phyloP scores from a whole-genome alignment of 306 rosid genomes.

The Rosa multiflora region DNA sequence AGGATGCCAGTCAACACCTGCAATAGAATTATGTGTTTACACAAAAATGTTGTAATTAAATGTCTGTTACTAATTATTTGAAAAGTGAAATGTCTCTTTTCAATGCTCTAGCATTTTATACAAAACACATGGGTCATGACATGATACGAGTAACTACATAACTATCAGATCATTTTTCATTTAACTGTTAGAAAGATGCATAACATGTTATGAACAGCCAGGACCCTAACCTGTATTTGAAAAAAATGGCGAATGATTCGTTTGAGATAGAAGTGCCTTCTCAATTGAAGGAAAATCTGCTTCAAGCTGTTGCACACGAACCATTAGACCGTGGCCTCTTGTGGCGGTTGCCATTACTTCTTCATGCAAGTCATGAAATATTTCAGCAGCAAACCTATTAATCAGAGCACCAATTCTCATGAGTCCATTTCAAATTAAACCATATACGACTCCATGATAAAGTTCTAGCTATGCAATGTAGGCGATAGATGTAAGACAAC shows the following conservation, averaged over 20 bases:
- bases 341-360: constrained; percentile 88
- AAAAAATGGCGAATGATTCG: constrained; percentile 60
- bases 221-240: constrained; percentile 64
- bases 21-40: constrained; percentile 21
- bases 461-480: neutral
- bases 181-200: neutral
- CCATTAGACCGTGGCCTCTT: constrained; percentile 78
- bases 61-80: too few species aligned
- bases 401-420: constrained; percentile 9
- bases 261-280: constrained; percentile 67
- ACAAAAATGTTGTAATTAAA: neutral
- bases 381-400: constrained; percentile 88
- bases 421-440: neutral
- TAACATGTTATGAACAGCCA: constrained; percentile 12
- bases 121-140: neutral
- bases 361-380: constrained; percentile 93
- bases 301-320: constrained; percentile 95
- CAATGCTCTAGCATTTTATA: neutral
- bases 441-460: neutral
- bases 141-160: neutral
- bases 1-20: constrained; percentile 96
- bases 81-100: neutral
- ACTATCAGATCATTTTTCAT: neutral
- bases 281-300: constrained; percentile 91
- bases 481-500: neutral